These are phyloP conservation scores for Yarrowia alimentaria DNA, from an alignment of 805 yeast genomes.

Conservation along the genomic window DNA sequence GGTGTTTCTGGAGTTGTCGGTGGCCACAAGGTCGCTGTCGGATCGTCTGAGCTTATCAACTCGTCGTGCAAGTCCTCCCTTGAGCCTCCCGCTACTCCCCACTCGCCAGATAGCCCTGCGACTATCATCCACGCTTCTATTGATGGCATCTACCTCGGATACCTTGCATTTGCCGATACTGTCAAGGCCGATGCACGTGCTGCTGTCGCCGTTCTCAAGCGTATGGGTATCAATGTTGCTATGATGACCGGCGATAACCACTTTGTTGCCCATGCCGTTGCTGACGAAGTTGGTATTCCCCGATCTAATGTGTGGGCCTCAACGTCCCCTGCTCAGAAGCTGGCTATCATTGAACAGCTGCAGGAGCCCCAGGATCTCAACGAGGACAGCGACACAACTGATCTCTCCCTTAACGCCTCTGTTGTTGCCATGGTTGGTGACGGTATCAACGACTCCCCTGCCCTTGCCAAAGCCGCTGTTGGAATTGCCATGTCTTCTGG, in stretches of 20 bases:
- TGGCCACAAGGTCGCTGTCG: conserved; percentile 48
- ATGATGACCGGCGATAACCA: conserved; percentile 88
- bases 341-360: conserved; percentile 58
- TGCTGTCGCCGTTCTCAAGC: conserved; percentile 55
- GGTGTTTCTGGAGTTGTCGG: conserved; percentile 39
- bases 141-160: conserved; percentile 60
- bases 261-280: conserved; percentile 62
- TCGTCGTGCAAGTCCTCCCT: background rate
- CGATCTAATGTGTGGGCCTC: conserved; percentile 65
- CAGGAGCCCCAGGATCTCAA: conserved; percentile 4
- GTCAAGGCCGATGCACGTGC: conserved; percentile 63
- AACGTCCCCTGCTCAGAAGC: conserved; percentile 74
- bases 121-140: conserved; percentile 60
- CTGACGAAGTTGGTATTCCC: conserved; percentile 65
- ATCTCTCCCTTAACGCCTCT: conserved; percentile 34
- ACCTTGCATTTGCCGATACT: conserved; percentile 63
- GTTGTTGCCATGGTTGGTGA: conserved; percentile 91
- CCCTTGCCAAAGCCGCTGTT: conserved; percentile 79
- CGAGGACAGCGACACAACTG: conserved; percentile 12
- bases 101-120: conserved; percentile 30
- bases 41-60: conserved; percentile 44
- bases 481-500: conserved; percentile 93
- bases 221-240: conserved; percentile 60
- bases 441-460: conserved; percentile 98
- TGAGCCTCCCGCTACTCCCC: background rate